Percentiles rank a stretch among this genome's conserved stretches.
Evolutionary conservation across 768 basidiomycete species (phyloP).

Genomic region (Tricholomella constricta): DNA sequence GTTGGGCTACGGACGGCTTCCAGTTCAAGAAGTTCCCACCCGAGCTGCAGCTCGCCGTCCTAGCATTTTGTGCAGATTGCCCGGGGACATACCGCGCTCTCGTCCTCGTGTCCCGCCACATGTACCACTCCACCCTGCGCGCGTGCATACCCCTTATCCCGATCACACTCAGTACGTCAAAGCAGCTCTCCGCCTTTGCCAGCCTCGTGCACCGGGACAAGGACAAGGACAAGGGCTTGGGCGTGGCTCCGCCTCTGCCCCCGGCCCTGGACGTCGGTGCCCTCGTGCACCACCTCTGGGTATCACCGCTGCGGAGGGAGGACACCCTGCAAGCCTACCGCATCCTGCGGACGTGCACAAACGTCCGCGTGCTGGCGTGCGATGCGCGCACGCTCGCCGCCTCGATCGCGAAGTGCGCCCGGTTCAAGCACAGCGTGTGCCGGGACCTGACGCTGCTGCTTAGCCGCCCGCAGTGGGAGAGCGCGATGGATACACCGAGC

Average conservation of each 20-base stretch:
- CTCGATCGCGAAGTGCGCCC: constrained; percentile 16
- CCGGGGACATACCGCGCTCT: constrained; percentile 33
- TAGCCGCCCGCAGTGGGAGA: constrained; percentile 24
- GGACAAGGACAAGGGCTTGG: too few relatives aligned
- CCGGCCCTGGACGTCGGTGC: constrained; percentile 4
- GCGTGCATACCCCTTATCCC: constrained; percentile 37
- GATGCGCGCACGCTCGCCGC: constrained; percentile 29
- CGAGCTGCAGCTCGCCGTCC: constrained; percentile 33
- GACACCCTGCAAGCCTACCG: constrained; percentile 11
- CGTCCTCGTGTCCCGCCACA: constrained; percentile 31
- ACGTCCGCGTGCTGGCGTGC: constrained; percentile 32
- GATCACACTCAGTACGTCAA: constrained; percentile 31
- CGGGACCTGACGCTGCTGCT: constrained; percentile 34
- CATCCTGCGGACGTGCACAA: constrained; percentile 33
- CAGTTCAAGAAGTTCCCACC: constrained; percentile 32
- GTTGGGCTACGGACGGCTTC: constrained; percentile 19
- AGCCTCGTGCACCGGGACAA: constrained; percentile 12
- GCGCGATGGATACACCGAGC: constrained; percentile 21
- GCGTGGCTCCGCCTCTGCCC: too few relatives aligned
- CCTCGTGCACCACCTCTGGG: constrained; percentile 35
- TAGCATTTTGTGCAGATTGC: constrained; percentile 31
- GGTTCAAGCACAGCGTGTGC: constrained; percentile 30
- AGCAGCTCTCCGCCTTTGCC: constrained; percentile 33
- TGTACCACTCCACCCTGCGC: constrained; percentile 31
- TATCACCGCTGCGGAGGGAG: constrained; percentile 30